These are phyloP conservation scores for Incumbomyces lentus DNA, from an alignment of 2,329 filamentous ascomycete species.

Conservation along the genomic window DNA sequence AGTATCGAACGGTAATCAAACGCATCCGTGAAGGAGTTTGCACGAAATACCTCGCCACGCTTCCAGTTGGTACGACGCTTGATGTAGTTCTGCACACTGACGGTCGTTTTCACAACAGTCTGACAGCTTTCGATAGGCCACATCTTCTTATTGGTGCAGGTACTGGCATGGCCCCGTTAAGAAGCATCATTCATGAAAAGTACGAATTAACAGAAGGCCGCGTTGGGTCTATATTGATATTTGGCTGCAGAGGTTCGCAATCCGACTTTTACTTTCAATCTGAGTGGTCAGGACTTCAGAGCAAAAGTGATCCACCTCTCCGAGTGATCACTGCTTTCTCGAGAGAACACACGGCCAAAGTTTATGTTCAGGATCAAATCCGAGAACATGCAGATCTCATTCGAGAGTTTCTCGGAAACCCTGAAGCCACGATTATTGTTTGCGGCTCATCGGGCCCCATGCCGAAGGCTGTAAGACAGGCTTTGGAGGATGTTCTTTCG, in stretches of 20 bases:
- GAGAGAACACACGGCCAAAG: slow-evolving; percentile 53
- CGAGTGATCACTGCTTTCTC: slow-evolving; percentile 58
- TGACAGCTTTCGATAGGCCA: slow-evolving; percentile 1
- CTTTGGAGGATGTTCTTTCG: slow-evolving; percentile 52
- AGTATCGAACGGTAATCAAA: slow-evolving; percentile 79
- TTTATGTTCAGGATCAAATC: slow-evolving; percentile 59
- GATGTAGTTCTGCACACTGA: slow-evolving; percentile 36
- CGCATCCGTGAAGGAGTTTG: slow-evolving; percentile 78
- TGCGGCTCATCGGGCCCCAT: slow-evolving; percentile 55
- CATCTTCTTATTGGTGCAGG: slow-evolving; percentile 44
- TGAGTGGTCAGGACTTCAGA: slow-evolving; percentile 50
- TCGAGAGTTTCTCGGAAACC: slow-evolving; percentile 41
- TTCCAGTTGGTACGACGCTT: slow-evolving; percentile 50
- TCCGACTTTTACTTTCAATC: slow-evolving; percentile 73
- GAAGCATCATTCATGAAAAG: slow-evolving; percentile 42
- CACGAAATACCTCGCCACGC: slow-evolving; percentile 67
- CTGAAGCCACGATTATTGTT: slow-evolving; percentile 42
- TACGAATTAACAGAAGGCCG: slow-evolving; percentile 12
- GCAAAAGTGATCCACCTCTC: slow-evolving; percentile 32
- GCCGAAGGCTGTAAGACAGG: slow-evolving; percentile 59
- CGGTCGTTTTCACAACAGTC: slow-evolving; percentile 11
- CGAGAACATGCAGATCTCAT: slow-evolving; percentile 41
- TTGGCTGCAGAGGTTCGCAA: slow-evolving; percentile 64
- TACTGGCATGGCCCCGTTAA: slow-evolving; percentile 24
- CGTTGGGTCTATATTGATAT: slow-evolving; percentile 58